Conservation (phyloP, 2,329 filamentous ascomycete species). For the Shiraia bambusicola region DNA sequence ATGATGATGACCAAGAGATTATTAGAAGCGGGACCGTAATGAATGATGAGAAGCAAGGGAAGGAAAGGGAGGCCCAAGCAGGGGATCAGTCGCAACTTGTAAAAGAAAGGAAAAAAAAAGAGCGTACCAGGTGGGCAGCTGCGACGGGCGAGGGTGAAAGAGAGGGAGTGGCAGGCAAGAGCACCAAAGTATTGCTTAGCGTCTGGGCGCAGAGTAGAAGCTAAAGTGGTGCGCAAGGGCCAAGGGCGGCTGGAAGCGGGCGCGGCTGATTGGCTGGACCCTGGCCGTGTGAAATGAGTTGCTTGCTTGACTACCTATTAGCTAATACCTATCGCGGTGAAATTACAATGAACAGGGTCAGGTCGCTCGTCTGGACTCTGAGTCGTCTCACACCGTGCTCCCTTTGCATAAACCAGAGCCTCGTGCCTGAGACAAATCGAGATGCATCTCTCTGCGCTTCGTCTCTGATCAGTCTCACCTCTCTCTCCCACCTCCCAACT, state of each 20-base stretch:
- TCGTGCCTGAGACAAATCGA: no score
- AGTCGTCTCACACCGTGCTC: constrained; percentile 2
- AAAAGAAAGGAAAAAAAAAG: no score
- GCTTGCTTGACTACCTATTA: constrained; percentile 22
- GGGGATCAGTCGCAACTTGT: constrained; percentile 30
- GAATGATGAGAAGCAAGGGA: constrained; percentile 12
- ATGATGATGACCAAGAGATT: no score
- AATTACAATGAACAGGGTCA: no score
- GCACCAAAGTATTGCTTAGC: constrained; percentile 9
- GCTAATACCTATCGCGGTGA: no score
- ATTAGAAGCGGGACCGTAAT: constrained; percentile 19
- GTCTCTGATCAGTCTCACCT: no score
- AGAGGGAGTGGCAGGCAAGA: constrained; percentile 22
- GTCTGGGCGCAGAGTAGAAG: constrained; percentile 12
- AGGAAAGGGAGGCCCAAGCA: no score
- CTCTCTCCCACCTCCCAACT: no score
- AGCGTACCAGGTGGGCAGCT: constrained; percentile 42
- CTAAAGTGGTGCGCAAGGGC: constrained; percentile 18
- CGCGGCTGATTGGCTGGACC: constrained; percentile 27
- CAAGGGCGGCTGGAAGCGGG: constrained; percentile 12
- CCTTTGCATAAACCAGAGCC: background rate
- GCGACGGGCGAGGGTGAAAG: constrained; percentile 32
- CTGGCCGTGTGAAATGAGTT: constrained; percentile 30
- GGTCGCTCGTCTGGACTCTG: no score
- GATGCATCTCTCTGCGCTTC: no score